A percentile compares a stretch with the other conserved stretches of the same genome.
Conservation (phyloP, 1,284 basidiomycete genomes). For the Tilletia indica region DNA sequence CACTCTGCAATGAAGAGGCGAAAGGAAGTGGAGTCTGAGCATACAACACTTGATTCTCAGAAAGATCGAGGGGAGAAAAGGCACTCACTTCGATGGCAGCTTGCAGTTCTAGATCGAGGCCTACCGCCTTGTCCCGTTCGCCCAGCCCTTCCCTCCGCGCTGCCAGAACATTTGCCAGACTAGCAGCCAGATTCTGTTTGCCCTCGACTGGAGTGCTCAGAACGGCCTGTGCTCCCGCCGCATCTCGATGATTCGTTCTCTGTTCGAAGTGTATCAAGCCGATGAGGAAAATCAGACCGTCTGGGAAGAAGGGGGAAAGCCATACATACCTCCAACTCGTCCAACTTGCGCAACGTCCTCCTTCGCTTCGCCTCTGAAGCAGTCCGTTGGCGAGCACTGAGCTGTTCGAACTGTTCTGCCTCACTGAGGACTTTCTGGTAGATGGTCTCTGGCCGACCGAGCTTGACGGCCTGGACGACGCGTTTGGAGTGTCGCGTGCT, state of each 20-base stretch:
- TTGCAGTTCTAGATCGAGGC: neutral
- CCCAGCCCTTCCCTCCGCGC: neutral
- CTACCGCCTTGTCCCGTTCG: neutral
- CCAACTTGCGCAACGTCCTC: neutral
- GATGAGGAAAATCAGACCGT: neutral
- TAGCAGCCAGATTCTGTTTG: neutral
- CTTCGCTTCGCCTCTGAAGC: neutral
- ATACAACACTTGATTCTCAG: no score
- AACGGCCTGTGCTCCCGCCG: neutral
- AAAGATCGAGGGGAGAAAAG: neutral
- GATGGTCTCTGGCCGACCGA: conserved; percentile 7
- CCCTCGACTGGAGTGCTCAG: neutral
- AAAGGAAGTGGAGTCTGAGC: no score
- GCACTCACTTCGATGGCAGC: neutral
- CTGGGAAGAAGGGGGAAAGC: no score
- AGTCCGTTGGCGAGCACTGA: neutral
- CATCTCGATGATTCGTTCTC: neutral
- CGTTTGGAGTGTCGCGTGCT: conserved; percentile 8
- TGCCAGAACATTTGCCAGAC: neutral
- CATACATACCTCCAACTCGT: conserved; percentile 1
- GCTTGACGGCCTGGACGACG: conserved; percentile 5
- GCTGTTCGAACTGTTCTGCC: conserved; percentile 3
- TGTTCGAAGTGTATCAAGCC: neutral
- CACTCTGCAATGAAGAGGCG: no score
- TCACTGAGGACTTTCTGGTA: conserved; percentile 11